Evolutionary conservation across 371 early-diverging fungal species (phyloP).

Genomic region (Zancudomyces culisetae): DNA sequence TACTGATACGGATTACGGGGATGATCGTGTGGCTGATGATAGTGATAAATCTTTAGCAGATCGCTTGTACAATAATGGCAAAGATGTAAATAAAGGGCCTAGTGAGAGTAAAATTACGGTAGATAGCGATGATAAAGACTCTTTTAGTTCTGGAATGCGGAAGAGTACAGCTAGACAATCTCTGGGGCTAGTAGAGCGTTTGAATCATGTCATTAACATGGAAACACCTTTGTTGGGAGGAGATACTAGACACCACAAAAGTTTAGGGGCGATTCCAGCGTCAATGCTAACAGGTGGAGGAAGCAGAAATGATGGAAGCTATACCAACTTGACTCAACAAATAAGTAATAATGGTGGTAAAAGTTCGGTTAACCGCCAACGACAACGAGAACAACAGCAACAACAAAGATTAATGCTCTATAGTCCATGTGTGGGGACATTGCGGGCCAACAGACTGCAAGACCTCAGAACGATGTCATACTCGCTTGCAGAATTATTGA

Average conservation of each 20-base stretch:
- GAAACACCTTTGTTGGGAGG: not conserved
- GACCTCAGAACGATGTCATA: slow-evolving; percentile 17
- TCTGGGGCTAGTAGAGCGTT: too few relatives aligned
- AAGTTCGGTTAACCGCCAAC: not conserved
- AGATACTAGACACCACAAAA: too few relatives aligned
- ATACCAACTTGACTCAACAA: too few relatives aligned
- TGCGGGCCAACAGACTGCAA: slow-evolving; percentile 19
- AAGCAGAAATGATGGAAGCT: too few relatives aligned
- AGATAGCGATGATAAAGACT: not conserved
- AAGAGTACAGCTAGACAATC: not conserved
- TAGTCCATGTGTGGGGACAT: slow-evolving; percentile 21
- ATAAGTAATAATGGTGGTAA: too few relatives aligned
- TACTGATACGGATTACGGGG: not conserved
- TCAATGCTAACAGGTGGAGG: too few relatives aligned
- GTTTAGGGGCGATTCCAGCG: too few relatives aligned
- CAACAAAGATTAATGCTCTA: slow-evolving; percentile 25
- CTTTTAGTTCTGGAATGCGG: too few relatives aligned
- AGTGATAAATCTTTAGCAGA: not conserved
- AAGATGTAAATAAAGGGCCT: not conserved
- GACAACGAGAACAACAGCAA: slow-evolving; percentile 7
- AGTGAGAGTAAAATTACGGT: not conserved
- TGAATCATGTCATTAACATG: not conserved
- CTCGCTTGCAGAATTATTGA: slow-evolving; percentile 12
- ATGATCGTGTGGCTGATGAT: not conserved
- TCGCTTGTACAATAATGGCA: not conserved